Conservation (phyloP, 2,329 filamentous ascomycete genomes). For the Lasiodiplodia theobromae region DNA sequence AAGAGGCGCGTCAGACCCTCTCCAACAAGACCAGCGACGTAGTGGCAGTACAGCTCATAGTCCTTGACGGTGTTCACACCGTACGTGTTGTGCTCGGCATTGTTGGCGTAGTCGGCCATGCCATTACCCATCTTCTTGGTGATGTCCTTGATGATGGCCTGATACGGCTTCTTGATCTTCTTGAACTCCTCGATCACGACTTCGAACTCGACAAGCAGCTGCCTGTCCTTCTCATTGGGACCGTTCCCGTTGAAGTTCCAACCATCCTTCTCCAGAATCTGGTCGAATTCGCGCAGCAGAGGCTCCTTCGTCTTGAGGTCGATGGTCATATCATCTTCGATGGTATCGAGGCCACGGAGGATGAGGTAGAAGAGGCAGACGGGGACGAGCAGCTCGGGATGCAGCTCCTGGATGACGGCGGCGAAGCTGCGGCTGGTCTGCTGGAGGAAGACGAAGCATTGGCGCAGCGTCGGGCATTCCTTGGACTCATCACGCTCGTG, state of each 20-base stretch:
- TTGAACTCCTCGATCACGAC: conserved; percentile 85
- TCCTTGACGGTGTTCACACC: conserved; percentile 85
- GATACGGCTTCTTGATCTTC: conserved; percentile 84
- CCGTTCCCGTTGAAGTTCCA: conserved; percentile 91
- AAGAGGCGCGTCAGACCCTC: conserved; percentile 92
- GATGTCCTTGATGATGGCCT: conserved; percentile 88
- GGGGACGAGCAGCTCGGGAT: conserved; percentile 90
- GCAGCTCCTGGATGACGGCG: conserved; percentile 92
- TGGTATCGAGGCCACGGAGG: conserved; percentile 92
- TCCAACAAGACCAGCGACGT: conserved; percentile 97
- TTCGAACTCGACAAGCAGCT: conserved; percentile 91
- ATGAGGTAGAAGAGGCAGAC: conserved; percentile 92
- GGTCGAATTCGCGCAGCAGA: conserved; percentile 81
- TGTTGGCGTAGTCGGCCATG: conserved; percentile 94
- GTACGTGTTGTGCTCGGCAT: conserved; percentile 79
- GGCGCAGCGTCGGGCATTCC: conserved; percentile 75
- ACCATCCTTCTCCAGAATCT: conserved; percentile 79
- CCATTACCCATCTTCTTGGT: conserved; percentile 95
- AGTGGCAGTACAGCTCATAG: conserved; percentile 97
- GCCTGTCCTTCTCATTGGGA: conserved; percentile 90
- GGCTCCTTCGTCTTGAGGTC: conserved; percentile 82
- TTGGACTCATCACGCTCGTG: conserved; percentile 80
- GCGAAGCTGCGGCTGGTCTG: conserved; percentile 92
- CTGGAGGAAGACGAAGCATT: conserved; percentile 87
- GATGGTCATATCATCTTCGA: conserved; percentile 98